A percentile compares a stretch with the other conserved stretches of the same genome.
phyloP scores from a whole-genome alignment of 768 basidiomycete genomes.

The Lactifluus pinguis region DNA sequence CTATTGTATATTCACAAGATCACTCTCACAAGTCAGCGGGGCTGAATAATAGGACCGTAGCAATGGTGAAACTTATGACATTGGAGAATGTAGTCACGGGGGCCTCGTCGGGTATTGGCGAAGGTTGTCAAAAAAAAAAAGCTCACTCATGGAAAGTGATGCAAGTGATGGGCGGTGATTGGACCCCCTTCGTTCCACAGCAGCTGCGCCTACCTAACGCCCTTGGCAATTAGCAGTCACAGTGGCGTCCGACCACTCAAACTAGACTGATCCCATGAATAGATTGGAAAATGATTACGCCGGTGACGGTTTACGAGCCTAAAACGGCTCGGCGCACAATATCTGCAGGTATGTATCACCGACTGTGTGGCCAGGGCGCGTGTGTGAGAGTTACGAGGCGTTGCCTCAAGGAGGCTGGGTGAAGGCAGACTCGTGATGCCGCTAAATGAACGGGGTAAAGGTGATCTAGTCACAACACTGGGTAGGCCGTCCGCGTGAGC shows the following conservation, averaged over 20 bases:
- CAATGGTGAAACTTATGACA: neutral
- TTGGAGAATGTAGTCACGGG: neutral
- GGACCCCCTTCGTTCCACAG: neutral
- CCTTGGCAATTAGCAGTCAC: neutral
- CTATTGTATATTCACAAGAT: neutral
- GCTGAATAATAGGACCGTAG: neutral
- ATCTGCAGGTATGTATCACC: neutral
- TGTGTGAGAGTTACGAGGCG: neutral
- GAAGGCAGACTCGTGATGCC: neutral
- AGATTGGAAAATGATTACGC: neutral
- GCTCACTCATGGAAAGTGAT: neutral
- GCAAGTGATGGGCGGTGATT: neutral
- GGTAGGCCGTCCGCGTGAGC: neutral
- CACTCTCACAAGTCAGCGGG: neutral
- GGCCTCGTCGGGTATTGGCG: neutral
- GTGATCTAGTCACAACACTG: neutral
- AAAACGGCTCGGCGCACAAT: neutral
- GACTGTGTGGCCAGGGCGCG: neutral
- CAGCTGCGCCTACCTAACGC: neutral
- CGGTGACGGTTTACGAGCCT: neutral
- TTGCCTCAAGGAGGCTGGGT: neutral
- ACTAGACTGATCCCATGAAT: neutral
- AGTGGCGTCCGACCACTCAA: neutral
- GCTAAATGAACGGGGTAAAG: conserved; percentile 5
- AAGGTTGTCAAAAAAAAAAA: conserved; percentile 3